Evolutionary conservation across 352 stramenopile species (phyloP).

Genomic region (Globisporangium megalacanthum): DNA sequence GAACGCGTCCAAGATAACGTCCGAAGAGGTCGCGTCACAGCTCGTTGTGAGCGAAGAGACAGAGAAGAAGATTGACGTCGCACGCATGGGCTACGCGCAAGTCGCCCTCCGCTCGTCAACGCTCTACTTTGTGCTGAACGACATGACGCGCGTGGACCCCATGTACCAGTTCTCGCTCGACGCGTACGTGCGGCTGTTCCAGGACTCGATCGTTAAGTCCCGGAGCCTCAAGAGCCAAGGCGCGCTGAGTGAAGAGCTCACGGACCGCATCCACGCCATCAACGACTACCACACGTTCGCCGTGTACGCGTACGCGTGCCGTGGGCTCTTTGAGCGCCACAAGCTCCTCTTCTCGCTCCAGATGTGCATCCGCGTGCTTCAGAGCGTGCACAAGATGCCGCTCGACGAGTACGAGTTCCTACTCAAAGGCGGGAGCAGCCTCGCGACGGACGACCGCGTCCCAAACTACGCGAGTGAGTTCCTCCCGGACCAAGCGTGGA

Average conservation of each 20-base stretch:
- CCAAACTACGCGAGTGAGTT: conserved; percentile 87
- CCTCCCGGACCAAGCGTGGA: conserved; percentile 80
- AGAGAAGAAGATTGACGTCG: conserved; percentile 93
- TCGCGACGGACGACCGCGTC: conserved; percentile 59
- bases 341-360: conserved; percentile 96
- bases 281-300: conserved; percentile 95
- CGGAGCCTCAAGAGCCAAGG: conserved; percentile 77
- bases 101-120: conserved; percentile 92
- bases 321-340: conserved; percentile 94
- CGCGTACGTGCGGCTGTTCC: conserved; percentile 93
- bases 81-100: conserved; percentile 91
- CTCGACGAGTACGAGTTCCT: conserved; percentile 94
- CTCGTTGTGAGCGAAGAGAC: conserved; percentile 93
- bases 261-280: conserved; percentile 88
- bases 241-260: conserved; percentile 77
- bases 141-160: conserved; percentile 92
- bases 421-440: conserved; percentile 81
- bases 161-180: conserved; percentile 98
- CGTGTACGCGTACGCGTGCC: conserved; percentile 94
- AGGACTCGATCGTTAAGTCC: conserved; percentile 89
- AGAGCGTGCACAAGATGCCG: conserved; percentile 89
- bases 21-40: conserved; percentile 91
- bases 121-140: conserved; percentile 95
- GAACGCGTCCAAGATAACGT: conserved; percentile 93
- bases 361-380: conserved; percentile 90